Evolutionary conservation across 805 yeast species (phyloP), one percentile per base, ranked within the genome.

Genomic region (Wickerhamiella brachini): DNA sequence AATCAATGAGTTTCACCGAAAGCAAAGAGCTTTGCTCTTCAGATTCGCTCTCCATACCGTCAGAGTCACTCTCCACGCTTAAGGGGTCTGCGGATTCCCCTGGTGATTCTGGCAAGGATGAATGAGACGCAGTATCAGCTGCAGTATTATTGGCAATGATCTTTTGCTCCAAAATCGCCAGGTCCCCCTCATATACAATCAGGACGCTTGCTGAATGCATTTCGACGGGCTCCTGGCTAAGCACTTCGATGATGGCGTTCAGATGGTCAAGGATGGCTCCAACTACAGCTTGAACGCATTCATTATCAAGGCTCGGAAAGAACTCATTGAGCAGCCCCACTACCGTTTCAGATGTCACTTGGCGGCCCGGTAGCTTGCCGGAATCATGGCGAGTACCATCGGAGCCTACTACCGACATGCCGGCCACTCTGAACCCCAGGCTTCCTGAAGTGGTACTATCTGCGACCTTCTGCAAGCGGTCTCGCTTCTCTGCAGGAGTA

Each of bases 381-480:
- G 78, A 79, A 15, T 65, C 68, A 2, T 76, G 54, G 57, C 81
- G 80, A 1, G 68, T 71, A 2, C 70, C 71, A 6, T 61, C 65
- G 3, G 61, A 63, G 42, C 45, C 56, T 56, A 64, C 72, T 5
- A 82, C 65, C 54, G 80, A 81, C 90, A 90, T 85, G 0, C 98
- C 98, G 59, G 97, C 89, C 2, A 90, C 78, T 53, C 98, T 70
- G 56, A 83, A 80, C 17, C 79, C 75, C 12, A 85, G 69, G 3
- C 81, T 69, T 0, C 96, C 95, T 45, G 93, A 82, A 0, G 97
- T 90, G 1, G 97, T 90, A 0, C 68, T 52, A 1, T 67, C 62
- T 45, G 93, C 76, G 0, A 93, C 96, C 23, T 71, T 66, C 26
- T 66, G 68, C 60, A 90, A 67, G 43, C 97, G 65, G 48, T 66